Conservation (phyloP, 1,284 basidiomycete genomes). For the Boletellus deceptivus region DNA sequence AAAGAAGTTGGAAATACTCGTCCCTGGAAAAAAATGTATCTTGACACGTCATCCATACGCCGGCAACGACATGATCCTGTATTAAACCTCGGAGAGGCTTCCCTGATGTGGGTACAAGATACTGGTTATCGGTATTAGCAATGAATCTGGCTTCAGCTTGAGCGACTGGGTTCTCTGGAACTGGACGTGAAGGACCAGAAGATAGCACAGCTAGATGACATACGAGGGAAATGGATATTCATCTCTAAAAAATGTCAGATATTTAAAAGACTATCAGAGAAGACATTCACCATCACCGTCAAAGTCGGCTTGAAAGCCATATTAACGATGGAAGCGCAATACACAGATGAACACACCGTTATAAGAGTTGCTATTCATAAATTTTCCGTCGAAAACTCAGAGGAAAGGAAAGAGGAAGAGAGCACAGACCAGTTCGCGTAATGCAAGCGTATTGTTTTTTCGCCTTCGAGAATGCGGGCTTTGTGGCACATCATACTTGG, state of each 20-base stretch:
- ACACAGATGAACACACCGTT: constrained; percentile 59
- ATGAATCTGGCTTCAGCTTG: constrained; percentile 93
- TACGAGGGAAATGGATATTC: constrained; percentile 99
- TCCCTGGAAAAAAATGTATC: constrained; percentile 94
- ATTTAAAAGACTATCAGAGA: constrained; percentile 4
- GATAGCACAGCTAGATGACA: constrained; percentile 33
- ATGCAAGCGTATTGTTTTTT: constrained; percentile 99
- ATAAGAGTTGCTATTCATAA: constrained; percentile 82
- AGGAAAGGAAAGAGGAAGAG: not conserved
- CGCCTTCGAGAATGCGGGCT: constrained; percentile 89
- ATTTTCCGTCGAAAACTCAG: constrained; percentile 6
- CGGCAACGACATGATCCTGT: constrained; percentile 98
- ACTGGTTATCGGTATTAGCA: constrained; percentile 99
- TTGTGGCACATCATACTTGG: constrained; percentile 99
- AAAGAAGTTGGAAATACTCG: constrained; percentile 96
- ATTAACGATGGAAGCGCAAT: constrained; percentile 15
- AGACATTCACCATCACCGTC: constrained; percentile 84
- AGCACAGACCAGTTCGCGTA: constrained; percentile 91
- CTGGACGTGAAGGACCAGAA: constrained; percentile 6
- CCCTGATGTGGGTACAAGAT: constrained; percentile 96
- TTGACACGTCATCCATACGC: constrained; percentile 98
- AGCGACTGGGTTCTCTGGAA: constrained; percentile 84
- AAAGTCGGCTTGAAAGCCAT: constrained; percentile 77
- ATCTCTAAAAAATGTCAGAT: constrained; percentile 64
- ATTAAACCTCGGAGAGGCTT: constrained; percentile 97